Conservation (phyloP, 305 asterid species). For the Striga hermonthica region DNA sequence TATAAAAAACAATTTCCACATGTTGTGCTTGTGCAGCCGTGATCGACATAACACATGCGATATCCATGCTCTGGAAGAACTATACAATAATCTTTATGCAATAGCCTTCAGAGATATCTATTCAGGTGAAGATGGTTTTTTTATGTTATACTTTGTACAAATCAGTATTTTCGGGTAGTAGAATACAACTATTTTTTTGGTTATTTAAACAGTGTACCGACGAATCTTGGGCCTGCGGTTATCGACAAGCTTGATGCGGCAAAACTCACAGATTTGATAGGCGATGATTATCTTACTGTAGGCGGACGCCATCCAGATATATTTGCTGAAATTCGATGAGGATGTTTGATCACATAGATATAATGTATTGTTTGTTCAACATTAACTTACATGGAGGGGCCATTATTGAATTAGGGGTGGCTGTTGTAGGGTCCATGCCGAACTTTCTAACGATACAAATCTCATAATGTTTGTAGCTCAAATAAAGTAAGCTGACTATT, state of each 20-base stretch:
- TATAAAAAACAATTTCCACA: background rate
- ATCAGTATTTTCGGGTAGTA: background rate
- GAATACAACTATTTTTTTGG: background rate
- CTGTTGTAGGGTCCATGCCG: too few relatives aligned
- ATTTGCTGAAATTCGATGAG: conserved; percentile 42
- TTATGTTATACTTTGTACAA: background rate
- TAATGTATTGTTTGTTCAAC: too few relatives aligned
- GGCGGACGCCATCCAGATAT: conserved; percentile 50
- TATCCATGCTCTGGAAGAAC: conserved; percentile 65
- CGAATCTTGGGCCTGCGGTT: conserved; percentile 53
- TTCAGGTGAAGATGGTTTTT: conserved; percentile 48
- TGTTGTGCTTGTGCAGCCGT: conserved; percentile 54
- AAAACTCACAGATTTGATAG: conserved; percentile 35
- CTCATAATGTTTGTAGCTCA: too few relatives aligned
- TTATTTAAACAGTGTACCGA: conserved; percentile 40
- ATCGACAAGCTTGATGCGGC: conserved; percentile 55
- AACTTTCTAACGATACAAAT: too few relatives aligned
- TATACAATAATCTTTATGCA: conserved; percentile 53
- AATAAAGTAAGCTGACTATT: too few relatives aligned
- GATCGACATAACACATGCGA: conserved; percentile 77
- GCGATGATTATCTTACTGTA: conserved; percentile 54
- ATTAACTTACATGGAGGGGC: too few relatives aligned
- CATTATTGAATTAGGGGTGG: too few relatives aligned
- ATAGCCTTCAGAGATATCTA: conserved; percentile 60
- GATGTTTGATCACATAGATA: too few relatives aligned